Percentiles rank a stretch among this genome's conserved stretches.
These are phyloP conservation scores for Glutinoglossum americanum DNA, from an alignment of 495 filamentous ascomycete species.

Conservation along the genomic window DNA sequence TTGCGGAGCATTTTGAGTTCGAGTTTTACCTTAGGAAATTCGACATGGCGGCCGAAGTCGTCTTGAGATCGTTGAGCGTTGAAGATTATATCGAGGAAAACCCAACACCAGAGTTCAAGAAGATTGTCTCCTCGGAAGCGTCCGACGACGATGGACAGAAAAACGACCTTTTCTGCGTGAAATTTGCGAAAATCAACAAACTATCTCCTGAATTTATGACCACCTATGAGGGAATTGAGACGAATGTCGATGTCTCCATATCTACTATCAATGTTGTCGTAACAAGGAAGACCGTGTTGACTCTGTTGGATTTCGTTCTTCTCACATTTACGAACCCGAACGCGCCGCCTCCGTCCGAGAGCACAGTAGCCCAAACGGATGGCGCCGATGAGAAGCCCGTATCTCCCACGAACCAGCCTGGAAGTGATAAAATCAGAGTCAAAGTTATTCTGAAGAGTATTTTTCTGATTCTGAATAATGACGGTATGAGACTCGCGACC, in stretches of 20 bases:
- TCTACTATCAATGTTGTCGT: slow-evolving; percentile 93
- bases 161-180: slow-evolving; percentile 59
- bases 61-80: slow-evolving; percentile 67
- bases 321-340: slow-evolving; percentile 72
- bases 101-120: slow-evolving; percentile 81
- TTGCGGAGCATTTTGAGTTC: slow-evolving; percentile 74
- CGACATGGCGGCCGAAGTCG: slow-evolving; percentile 79
- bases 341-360: slow-evolving; percentile 16
- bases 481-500: slow-evolving; percentile 84
- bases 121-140: slow-evolving; percentile 78
- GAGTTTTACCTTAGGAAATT: slow-evolving; percentile 73
- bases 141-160: slow-evolving; percentile 45
- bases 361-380: slow-evolving; percentile 11
- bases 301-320: slow-evolving; percentile 89
- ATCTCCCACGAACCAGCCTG: neutral
- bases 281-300: slow-evolving; percentile 79
- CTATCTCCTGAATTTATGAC: slow-evolving; percentile 86
- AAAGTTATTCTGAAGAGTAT: slow-evolving; percentile 88
- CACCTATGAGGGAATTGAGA: slow-evolving; percentile 79
- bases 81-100: slow-evolving; percentile 89
- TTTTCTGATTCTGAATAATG: slow-evolving; percentile 88
- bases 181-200: slow-evolving; percentile 69
- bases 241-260: slow-evolving; percentile 74
- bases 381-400: slow-evolving; percentile 16
- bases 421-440: slow-evolving; percentile 46